Evolutionary conservation across 2,329 filamentous ascomycete species (phyloP).

Genomic region (Beauveria sp.): DNA sequence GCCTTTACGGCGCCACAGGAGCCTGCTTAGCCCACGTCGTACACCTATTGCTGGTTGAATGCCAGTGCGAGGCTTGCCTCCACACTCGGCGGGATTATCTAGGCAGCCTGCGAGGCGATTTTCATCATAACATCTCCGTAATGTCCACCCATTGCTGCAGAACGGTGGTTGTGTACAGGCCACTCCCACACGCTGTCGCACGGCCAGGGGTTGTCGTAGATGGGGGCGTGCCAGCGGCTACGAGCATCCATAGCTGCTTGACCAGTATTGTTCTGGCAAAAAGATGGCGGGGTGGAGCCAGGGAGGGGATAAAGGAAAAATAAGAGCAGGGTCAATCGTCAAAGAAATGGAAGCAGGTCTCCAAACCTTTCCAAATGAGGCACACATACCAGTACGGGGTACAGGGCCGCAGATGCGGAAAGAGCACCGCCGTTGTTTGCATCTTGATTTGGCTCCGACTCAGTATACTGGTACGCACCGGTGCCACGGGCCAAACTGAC

Average conservation of each 20-base stretch:
- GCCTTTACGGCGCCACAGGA: too few relatives aligned
- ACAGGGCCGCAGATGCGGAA: background rate
- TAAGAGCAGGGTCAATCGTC: background rate
- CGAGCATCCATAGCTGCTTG: background rate
- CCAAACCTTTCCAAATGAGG: background rate
- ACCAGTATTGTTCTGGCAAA: background rate
- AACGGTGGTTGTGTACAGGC: background rate
- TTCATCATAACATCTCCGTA: background rate
- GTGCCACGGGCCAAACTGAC: background rate
- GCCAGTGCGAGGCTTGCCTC: background rate
- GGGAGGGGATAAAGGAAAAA: background rate
- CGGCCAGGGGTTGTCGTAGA: background rate
- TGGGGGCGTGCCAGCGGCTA: constrained; percentile 7
- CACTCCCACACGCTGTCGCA: background rate
- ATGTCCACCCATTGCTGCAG: background rate
- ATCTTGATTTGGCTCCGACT: background rate
- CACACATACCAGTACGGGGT: background rate
- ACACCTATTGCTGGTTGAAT: background rate
- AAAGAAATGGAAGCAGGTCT: background rate
- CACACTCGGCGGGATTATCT: background rate
- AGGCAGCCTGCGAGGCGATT: background rate
- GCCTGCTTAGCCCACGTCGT: too few relatives aligned
- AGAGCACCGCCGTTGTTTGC: background rate
- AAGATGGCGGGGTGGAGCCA: background rate
- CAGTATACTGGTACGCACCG: background rate